Percentiles rank a stretch among this genome's conserved stretches.
These are phyloP conservation scores for Fusarium burgessii DNA, from an alignment of 2,329 filamentous ascomycete genomes.

Conservation along the genomic window DNA sequence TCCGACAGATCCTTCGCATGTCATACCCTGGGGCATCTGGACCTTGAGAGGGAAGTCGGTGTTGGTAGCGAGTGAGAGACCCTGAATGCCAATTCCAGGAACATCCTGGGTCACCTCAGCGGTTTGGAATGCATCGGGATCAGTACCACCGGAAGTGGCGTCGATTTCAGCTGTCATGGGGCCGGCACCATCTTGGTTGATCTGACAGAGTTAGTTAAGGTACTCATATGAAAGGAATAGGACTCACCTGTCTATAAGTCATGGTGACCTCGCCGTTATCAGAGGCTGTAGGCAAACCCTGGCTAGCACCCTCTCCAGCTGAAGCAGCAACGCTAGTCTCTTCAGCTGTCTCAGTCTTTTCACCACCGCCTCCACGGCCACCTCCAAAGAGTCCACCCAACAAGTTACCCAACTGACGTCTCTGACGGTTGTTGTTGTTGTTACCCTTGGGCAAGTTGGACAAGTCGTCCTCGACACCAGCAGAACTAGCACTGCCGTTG, in stretches of 20 bases:
- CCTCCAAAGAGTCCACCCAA: conserved; percentile 44
- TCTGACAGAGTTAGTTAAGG: conserved; percentile 51
- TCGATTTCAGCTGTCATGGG: conserved; percentile 72
- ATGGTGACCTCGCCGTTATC: conserved; percentile 72
- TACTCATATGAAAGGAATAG: rapidly evolving
- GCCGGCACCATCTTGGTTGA: conserved; percentile 78
- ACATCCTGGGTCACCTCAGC: conserved; percentile 71
- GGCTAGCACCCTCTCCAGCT: conserved; percentile 64
- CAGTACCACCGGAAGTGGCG: conserved; percentile 71
- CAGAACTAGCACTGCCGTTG: conserved; percentile 38
- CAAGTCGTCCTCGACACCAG: conserved; percentile 60
- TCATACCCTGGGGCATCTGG: conserved; percentile 76
- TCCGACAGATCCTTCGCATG: conserved; percentile 69
- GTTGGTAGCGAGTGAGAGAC: conserved; percentile 68
- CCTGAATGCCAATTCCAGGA: conserved; percentile 66
- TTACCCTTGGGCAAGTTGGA: conserved; percentile 38
- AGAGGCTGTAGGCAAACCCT: conserved; percentile 70
- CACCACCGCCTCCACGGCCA: conserved; percentile 33
- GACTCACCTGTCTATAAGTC: conserved; percentile 66
- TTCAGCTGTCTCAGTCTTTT: conserved; percentile 52
- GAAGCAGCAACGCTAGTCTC: conserved; percentile 63
- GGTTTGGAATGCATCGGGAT: conserved; percentile 68
- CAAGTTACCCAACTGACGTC: conserved; percentile 45
- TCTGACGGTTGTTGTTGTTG: conserved; percentile 26
- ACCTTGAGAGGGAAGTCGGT: conserved; percentile 75